Evolutionary conservation across 805 yeast genomes (phyloP).

Genomic region (Zygoascus ofunaensis): DNA sequence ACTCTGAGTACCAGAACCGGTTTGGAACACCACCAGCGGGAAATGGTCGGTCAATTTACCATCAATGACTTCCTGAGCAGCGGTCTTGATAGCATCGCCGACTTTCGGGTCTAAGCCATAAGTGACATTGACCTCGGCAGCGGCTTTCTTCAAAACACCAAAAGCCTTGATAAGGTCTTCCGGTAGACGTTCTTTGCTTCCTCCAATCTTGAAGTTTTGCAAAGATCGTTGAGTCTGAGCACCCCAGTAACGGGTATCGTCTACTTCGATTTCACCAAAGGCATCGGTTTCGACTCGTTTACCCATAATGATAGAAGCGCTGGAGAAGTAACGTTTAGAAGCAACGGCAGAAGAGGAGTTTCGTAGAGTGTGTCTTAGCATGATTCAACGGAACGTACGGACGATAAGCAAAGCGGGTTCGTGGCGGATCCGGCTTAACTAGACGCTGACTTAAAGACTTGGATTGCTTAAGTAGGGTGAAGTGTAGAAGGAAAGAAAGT

Average conservation of each 20-base stretch:
- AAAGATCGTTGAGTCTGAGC: conserved; percentile 91
- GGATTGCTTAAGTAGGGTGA: too few species aligned
- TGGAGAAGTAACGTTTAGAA: neutral
- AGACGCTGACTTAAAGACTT: too few species aligned
- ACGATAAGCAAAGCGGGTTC: too few species aligned
- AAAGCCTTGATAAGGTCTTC: conserved; percentile 84
- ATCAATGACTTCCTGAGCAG: conserved; percentile 89
- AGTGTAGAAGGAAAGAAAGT: too few species aligned
- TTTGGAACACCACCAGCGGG: conserved; percentile 97
- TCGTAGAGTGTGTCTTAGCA: neutral
- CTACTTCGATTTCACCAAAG: conserved; percentile 92
- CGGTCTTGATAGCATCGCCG: conserved; percentile 77
- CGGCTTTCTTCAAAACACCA: conserved; percentile 88
- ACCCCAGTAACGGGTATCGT: conserved; percentile 85
- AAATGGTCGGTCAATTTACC: conserved; percentile 91
- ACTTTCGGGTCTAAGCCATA: conserved; percentile 83
- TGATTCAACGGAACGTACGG: too few species aligned
- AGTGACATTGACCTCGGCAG: conserved; percentile 80
- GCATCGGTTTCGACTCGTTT: conserved; percentile 85
- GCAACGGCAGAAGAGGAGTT: neutral
- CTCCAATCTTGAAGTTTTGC: conserved; percentile 94
- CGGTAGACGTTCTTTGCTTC: conserved; percentile 82
- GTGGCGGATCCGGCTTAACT: too few species aligned
- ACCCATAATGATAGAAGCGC: conserved; percentile 8
- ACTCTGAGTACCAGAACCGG: conserved; percentile 97